A percentile compares a stretch with the other conserved stretches of the same genome.
phyloP scores from a whole-genome alignment of 139 green algal species.

The Chlamydomonas sp. region DNA sequence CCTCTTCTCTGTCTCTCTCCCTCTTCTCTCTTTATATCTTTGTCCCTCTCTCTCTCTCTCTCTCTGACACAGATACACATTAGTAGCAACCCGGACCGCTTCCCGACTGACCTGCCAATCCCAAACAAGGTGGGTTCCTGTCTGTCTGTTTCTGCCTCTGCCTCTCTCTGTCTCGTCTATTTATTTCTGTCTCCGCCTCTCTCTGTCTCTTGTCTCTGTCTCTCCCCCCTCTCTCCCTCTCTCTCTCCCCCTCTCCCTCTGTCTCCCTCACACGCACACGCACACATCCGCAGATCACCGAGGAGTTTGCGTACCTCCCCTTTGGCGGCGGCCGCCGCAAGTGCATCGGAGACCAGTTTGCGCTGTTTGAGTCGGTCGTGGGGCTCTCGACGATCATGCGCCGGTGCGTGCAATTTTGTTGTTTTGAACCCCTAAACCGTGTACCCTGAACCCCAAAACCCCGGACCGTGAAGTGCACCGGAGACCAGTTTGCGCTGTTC shows the following conservation, averaged over 20 bases:
- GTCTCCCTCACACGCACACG: too few relatives aligned
- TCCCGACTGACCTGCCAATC: slow-evolving; percentile 52
- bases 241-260: too few relatives aligned
- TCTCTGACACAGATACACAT: too few relatives aligned
- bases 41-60: too few relatives aligned
- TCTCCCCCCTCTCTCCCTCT: too few relatives aligned
- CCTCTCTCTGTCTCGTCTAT: too few relatives aligned
- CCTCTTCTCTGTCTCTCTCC: too few relatives aligned
- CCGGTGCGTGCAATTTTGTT: slow-evolving; percentile 72
- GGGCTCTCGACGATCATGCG: slow-evolving; percentile 75
- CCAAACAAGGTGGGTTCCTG: slow-evolving; percentile 81
- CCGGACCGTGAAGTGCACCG: slow-evolving; percentile 88
- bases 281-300: too few relatives aligned
- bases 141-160: too few relatives aligned
- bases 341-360: slow-evolving; percentile 87
- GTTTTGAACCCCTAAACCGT: background rate
- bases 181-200: too few relatives aligned
- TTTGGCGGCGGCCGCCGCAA: slow-evolving; percentile 78
- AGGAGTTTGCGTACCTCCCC: slow-evolving; percentile 72
- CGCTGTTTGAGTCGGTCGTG: slow-evolving; percentile 83
- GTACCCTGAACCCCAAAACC: background rate
- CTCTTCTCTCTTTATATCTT: too few relatives aligned
- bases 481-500: slow-evolving; percentile 87
- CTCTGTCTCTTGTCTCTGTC: too few relatives aligned
- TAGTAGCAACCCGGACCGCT: slow-evolving; percentile 65